Evolutionary conservation across 768 basidiomycete genomes (phyloP), one percentile per base, ranked within the genome.

Genomic region (Basidioascus undulatus): DNA sequence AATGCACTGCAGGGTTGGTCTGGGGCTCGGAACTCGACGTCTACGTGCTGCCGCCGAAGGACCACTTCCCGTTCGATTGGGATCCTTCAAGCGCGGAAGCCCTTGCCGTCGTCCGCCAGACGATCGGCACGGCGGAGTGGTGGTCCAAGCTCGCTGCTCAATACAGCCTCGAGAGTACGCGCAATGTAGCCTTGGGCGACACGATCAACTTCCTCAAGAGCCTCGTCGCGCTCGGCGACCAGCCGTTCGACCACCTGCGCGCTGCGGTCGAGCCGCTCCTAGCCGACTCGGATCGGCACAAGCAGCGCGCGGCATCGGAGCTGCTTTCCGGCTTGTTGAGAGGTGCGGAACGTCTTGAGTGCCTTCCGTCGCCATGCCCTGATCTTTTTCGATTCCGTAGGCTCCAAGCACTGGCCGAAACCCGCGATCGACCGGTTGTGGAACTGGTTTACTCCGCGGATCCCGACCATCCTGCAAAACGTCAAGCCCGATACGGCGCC

Each of bases 281-380:
- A 16, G 55, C 57, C 8, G 68, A 79, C 50, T 51, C 55, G 12
- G 72, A 79, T 47, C 74, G 80, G 44, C 76, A 87, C 58, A 81
- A 83, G 59, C 82, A 82, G 53, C 66, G 84, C 24, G 82, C 79
- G 3, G 74, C 79, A 8, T 81, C 81, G 5, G 84, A 92, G 56
- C 63, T 86, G 39, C 10, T 6, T 26, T 25, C 20, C 15, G 11
- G 19, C 37, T 11, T 30, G 9, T 30, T 30, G 28, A 30, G 15
- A 30, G 76, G 76, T 20, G 45, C 77, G n/a, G 55, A 78, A 19
- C 66, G 67, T 46, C 76, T 74, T 68, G 51, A 38, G 53, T 38
- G 5, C 21, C 42, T 45, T 3, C 8, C 4, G n/a, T 16, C 8
- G 3, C 3, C 28, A n/a, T n/a, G 32, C 33, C n/a, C 38, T n/a